phyloP scores from a whole-genome alignment of 75 land plant species.

The Sequoiadendron giganteum region DNA sequence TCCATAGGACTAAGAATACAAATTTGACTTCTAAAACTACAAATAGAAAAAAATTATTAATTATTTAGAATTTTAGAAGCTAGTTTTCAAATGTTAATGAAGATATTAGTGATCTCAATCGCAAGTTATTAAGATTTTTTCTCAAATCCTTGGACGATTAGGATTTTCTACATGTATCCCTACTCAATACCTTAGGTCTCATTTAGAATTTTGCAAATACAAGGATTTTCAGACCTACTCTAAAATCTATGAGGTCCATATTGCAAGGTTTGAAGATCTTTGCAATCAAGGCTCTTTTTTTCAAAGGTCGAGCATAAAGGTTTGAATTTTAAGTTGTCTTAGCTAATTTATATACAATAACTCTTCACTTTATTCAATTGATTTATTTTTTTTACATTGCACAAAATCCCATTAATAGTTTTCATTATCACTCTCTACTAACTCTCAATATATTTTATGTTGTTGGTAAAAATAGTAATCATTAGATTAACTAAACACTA shows the following conservation, averaged over 20 bases:
- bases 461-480: background rate
- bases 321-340: background rate
- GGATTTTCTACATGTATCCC: background rate
- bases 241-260: background rate
- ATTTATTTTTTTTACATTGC: background rate
- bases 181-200: background rate
- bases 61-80: background rate
- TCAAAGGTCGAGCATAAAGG: background rate
- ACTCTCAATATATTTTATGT: background rate
- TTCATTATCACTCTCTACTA: background rate
- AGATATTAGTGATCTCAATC: background rate
- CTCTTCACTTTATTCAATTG: background rate
- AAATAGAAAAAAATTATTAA: too few species aligned
- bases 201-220: background rate
- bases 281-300: background rate
- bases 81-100: background rate
- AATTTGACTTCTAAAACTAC: background rate
- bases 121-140: background rate
- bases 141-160: background rate
- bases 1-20: background rate
- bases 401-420: background rate
- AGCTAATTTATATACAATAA: background rate
- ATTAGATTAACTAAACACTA: background rate
- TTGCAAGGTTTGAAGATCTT: background rate
- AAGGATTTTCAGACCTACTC: background rate